phyloP scores from a whole-genome alignment of 495 filamentous ascomycete species.

The Sordaria brevicollis region DNA sequence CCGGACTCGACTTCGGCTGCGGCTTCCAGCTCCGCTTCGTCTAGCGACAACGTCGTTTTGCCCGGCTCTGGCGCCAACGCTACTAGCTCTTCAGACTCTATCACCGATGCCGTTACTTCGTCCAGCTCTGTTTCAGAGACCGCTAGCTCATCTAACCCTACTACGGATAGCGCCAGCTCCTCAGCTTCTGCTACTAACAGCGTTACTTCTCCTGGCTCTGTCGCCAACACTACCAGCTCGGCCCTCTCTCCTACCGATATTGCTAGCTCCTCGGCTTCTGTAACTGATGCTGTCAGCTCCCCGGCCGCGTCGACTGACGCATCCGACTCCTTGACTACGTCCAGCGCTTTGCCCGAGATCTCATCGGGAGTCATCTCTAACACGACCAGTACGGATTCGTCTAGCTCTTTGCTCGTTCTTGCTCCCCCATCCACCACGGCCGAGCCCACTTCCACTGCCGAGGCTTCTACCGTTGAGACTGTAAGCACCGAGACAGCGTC shows the following conservation, averaged over 20 bases:
- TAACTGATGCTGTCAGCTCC: background rate
- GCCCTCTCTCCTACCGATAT: background rate
- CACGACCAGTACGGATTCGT: background rate
- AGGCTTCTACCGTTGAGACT: background rate
- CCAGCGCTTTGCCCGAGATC: background rate
- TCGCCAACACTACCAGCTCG: background rate
- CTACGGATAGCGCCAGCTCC: background rate
- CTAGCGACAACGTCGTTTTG: background rate
- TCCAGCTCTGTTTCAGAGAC: background rate
- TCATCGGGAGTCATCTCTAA: background rate
- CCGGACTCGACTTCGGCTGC: background rate
- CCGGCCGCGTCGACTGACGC: background rate
- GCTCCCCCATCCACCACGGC: background rate
- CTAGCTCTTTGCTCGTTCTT: background rate
- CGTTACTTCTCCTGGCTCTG: background rate
- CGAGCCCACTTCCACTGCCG: background rate
- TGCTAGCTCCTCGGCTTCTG: background rate
- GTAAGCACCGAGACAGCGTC: background rate
- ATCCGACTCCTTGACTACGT: background rate
- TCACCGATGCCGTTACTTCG: background rate
- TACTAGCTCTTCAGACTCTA: background rate
- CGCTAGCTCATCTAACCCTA: background rate
- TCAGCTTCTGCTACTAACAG: background rate
- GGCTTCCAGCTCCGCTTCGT: too few species aligned
- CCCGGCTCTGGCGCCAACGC: background rate